Base-by-base conservation (phyloP, 805 yeast genomes). In the Pichia rugopelliculosa region DNA sequence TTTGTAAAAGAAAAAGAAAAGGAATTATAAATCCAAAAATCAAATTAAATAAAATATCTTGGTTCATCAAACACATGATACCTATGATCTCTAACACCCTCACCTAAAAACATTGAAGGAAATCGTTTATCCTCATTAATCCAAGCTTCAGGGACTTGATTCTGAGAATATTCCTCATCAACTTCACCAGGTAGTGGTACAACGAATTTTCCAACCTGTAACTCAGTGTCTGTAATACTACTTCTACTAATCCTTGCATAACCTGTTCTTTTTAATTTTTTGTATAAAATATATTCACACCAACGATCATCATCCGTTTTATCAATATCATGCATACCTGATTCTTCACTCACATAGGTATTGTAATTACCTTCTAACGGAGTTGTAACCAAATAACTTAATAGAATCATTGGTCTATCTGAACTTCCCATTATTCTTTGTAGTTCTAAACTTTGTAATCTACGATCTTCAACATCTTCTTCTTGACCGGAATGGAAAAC, bases 401-500 rank as follows among this genome's bases (percentile, higher is more conserved):
- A 73, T 55, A 93, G 72, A 13, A 93, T 77, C 62, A 87, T 69
- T n/a, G 98, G 99, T 48, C 88, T 77, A 39, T 79, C 72, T n/a
- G 85, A 75, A 15, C 80, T 72, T 2, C 84, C 91, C 96, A 93
- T 88, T 40, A 93, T 73, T 34, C 80, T 80, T 27, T 84, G 76
- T 39, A 93, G 73, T 2, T 79, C 86, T 51, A 80, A 72, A 56
- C 91, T 79, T 69, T 93, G 99, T 56, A 88, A 71, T 56, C 93
- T 73, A 59, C 99, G 79, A 66, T 93, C 99, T 62, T 89, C 96
- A 3, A 73, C 89, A 63, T 93, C 99, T 71, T 93, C 98, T 65
- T 93, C 98, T 69, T 93, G 99, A 4, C 99, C 99, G 40, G 93
- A 80, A 65, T 93, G 99, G 85, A 93, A 93, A 22, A 93, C 99